A percentile compares a stretch with the other conserved stretches of the same genome.
phyloP scores from a whole-genome alignment of 495 filamentous ascomycete genomes.

The Pyronema domesticum region DNA sequence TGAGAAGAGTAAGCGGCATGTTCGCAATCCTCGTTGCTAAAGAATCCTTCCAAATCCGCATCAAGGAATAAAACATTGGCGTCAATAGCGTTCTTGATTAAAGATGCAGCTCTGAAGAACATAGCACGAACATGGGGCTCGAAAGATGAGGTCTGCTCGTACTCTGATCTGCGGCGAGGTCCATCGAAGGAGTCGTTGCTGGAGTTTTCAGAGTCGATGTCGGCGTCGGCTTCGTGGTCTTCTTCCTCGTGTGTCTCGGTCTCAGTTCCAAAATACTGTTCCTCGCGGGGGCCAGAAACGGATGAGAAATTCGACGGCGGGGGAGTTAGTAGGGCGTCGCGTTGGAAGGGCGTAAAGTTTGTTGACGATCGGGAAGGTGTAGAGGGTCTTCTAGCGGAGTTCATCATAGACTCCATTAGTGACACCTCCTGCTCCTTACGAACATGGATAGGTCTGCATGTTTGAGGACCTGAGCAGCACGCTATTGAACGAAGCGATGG shows the following conservation, averaged over 20 bases:
- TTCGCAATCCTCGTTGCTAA: neutral
- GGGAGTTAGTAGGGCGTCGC: neutral
- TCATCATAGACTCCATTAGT: neutral
- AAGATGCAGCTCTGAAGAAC: conserved; percentile 7
- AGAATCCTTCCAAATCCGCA: conserved; percentile 13
- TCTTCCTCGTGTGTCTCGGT: neutral
- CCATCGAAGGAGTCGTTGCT: neutral
- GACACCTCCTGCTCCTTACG: neutral
- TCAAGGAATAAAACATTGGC: conserved; percentile 13
- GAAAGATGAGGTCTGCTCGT: conserved; percentile 11
- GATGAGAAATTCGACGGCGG: neutral
- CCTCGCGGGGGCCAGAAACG: neutral
- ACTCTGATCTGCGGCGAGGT: conserved; percentile 5
- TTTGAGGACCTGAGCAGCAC: neutral
- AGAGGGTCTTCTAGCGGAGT: neutral
- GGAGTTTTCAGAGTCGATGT: neutral
- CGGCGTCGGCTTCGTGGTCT: neutral
- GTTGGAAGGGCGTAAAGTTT: neutral
- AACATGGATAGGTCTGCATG: neutral
- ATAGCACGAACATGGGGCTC: conserved; percentile 11
- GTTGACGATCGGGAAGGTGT: neutral
- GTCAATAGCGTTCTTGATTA: conserved; percentile 7
- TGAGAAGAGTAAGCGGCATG: neutral
- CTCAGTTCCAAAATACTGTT: neutral
- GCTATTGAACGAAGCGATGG: neutral